Base-by-base conservation (phyloP, 2,329 filamentous ascomycete species). In the Hymenotorrendiella dingleyae region DNA sequence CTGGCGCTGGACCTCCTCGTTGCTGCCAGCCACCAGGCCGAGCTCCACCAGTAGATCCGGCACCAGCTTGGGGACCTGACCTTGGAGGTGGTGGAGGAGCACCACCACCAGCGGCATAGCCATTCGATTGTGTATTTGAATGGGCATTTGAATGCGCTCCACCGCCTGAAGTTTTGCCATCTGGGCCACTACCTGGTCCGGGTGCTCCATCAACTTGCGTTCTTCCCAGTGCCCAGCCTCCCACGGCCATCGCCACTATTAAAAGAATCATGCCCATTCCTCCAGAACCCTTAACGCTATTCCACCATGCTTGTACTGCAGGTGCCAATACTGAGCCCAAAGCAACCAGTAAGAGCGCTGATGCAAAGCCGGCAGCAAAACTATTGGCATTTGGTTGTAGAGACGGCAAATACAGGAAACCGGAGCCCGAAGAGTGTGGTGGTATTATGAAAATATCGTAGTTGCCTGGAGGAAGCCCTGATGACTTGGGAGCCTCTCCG, bases 401-500 rank as follows among this genome's bases (percentile, higher is more conserved):
- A 0, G 90, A 95, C 0, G 91, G 91, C n/a, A 97, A 77, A 64
- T 97, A 96, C 21, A 97, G 71, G 65, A 96, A 96, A 24, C 91
- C 91, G 0, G 82, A 80, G 40, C 91, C 91, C 6, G 90, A 76
- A 9, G 89, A 91, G 64, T 95, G 89, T 35, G 90, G 87, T 6
- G 91, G 91, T 58, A 97, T 90, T 62, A 96, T 84, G 69, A 96
- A 96, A 61, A 97, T 94, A 69, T 97, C 91, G 66, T 95, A 97
- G 62, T 93, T 94, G 42, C 91, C 90, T 1, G 85, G 75, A 3
- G 91, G 91, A 36, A 96, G 71, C 43, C 85, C 84, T 20, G 71
- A 70, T 16, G 77, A 78, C 63, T 82, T 82, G 37, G 87, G 85
- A 54, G 80, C 83, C 60, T 80, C 74, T 65, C 89, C 88, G 68